These are phyloP conservation scores for Malania oleifera DNA, from an alignment of 164 flowering plant species.

Conservation along the genomic window DNA sequence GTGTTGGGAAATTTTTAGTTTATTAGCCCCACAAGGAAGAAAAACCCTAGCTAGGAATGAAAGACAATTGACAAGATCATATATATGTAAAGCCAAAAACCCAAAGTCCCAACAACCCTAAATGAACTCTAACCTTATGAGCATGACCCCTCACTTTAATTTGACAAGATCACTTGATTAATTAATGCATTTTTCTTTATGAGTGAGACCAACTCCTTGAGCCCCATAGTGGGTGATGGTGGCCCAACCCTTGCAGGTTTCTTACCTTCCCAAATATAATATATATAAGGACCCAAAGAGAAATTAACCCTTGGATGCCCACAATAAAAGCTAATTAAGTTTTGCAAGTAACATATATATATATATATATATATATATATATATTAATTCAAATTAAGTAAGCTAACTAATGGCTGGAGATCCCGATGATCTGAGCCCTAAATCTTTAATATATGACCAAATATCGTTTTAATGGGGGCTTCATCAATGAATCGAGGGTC, in stretches of 20 bases:
- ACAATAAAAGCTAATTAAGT: constrained; percentile 18
- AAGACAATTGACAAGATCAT: constrained; percentile 4
- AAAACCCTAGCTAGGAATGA: background rate
- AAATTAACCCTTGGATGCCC: constrained; percentile 31
- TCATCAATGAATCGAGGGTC: constrained; percentile 12
- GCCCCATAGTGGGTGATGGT: constrained; percentile 20
- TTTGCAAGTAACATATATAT: background rate
- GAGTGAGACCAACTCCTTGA: constrained; percentile 32
- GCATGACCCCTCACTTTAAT: constrained; percentile 20
- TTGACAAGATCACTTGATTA: constrained; percentile 28
- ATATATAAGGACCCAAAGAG: constrained; percentile 7
- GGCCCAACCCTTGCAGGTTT: constrained; percentile 16
- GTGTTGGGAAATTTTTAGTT: background rate
- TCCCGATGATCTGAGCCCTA: constrained; percentile 14
- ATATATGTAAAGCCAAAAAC: constrained; percentile 12
- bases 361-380: too few species aligned
- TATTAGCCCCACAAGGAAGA: background rate
- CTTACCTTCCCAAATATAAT: constrained; percentile 7
- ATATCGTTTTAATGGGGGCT: too few species aligned
- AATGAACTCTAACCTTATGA: constrained; percentile 18
- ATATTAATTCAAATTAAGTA: background rate
- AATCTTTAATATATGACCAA: too few species aligned
- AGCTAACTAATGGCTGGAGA: constrained; percentile 6
- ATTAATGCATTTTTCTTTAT: constrained; percentile 10
- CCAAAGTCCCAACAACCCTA: constrained; percentile 14